Percentiles rank a stretch among this genome's conserved stretches.
phyloP scores from a whole-genome alignment of 139 green algal genomes.

The Closterium sp. region DNA sequence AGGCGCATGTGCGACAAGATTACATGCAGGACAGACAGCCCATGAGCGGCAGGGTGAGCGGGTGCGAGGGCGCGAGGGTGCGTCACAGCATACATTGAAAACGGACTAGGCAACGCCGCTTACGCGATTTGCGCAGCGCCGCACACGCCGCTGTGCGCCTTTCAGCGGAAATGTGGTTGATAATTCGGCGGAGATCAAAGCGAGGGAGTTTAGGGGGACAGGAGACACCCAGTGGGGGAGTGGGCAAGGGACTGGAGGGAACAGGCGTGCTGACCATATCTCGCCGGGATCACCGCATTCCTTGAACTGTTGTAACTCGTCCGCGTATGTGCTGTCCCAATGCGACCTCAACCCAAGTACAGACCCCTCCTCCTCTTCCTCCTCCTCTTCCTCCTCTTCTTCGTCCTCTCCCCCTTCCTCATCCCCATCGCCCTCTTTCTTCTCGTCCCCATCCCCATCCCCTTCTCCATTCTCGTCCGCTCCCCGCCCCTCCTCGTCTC shows the following conservation, averaged over 20 bases:
- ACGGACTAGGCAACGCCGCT: neutral
- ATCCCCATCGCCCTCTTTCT: neutral
- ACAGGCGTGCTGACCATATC: conserved; percentile 19
- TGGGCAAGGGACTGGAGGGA: too few relatives aligned
- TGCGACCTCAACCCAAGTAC: conserved; percentile 36
- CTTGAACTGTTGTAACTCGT: conserved; percentile 38
- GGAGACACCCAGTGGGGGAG: neutral
- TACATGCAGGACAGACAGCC: neutral
- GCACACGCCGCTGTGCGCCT: neutral
- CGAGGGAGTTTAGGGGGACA: neutral
- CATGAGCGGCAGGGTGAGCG: too few relatives aligned
- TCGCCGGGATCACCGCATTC: conserved; percentile 35
- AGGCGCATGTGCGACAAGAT: too few relatives aligned
- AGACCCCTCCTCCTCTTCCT: conserved; percentile 43
- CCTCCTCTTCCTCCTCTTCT: conserved; percentile 3
- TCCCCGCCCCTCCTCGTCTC: neutral
- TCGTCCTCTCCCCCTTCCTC: neutral
- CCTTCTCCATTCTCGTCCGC: neutral
- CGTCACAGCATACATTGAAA: neutral
- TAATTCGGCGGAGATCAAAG: neutral
- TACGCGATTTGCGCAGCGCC: neutral
- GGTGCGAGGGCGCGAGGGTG: neutral
- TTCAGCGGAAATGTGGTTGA: neutral
- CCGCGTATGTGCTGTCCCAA: conserved; percentile 36
- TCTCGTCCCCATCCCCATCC: neutral